Evolutionary conservation across 2,329 filamentous ascomycete genomes (phyloP), one percentile per base, ranked within the genome.

Genomic region (Macrophomina pseudophaseolina): DNA sequence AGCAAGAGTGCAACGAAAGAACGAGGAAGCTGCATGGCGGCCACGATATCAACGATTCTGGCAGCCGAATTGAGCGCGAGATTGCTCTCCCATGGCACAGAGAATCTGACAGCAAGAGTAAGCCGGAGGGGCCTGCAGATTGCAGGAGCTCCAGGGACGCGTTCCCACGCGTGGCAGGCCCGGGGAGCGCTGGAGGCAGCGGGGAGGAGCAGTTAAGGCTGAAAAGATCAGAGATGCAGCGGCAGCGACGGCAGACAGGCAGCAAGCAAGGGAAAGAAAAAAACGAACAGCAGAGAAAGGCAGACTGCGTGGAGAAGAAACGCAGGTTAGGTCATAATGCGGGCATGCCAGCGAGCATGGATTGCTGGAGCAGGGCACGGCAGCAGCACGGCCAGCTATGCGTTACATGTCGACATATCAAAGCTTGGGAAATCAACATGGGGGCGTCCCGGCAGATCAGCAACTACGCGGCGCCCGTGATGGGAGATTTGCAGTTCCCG

Each of bases 271-370:
- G 68, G 67, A 49, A 73, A 65, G 48, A 74, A 35, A 38, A 32
- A 70, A 64, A 70, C 69, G 53, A 72, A 72, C 14, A 71, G 74
- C 76, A 78, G 78, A 53, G 48, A 14, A 6, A 53, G 23, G 58
- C 40, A 51, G 44, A 44, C 46, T 23, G 58, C 42, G 30, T 30
- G 42, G 32, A 60, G 54, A 44, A 44, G 32, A 59, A 44, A 59
- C 33, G 60, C 51, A 49, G 28, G 63, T 44, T 65, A 65, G 62
- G 32, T 65, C 51, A 65, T 49, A 46, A 48, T 56, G 63, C 63
- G 49, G 49, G 11, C 63, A 65, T 56, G 49, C 46, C 63, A 65
- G 53, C 33, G 38, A 23, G 56, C 42, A 60, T 60, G 56, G 56
- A 40, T 49, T 11, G 58, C 18, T 62, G 58, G 32, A 49, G 28